Base-by-base conservation (phyloP, 129 eudicot genomes). In the Tanacetum coccineum region DNA sequence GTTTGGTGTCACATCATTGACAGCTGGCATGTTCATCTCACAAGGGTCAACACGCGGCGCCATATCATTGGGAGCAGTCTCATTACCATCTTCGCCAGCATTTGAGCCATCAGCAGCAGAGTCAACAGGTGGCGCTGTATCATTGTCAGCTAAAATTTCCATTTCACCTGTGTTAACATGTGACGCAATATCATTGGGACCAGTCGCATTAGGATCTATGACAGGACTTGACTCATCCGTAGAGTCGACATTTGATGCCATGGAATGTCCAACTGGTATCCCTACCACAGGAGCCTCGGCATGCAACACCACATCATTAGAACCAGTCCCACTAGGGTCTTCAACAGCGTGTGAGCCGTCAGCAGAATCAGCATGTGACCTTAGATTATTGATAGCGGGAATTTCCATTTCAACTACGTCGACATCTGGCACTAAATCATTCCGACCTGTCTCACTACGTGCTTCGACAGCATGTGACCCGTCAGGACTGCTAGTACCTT, bases 391-490 rank as follows among this genome's bases (percentile, higher is more conserved):
- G 30, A 68, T 59, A 71, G 52, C 53, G 20, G 62, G 52, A 60
- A 9, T 51, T 45, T 47, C 59, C 48, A 17, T 70, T 12, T 70
- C 67, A 59, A 25, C 32, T 4, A 13, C 5, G 21, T 68, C n/a
- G 15, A 10, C 52, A 32, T 52, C 53, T 21, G 39, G 62, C 8
- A 7, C 49, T 32, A 67, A 9, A 10, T 53, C 73, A 68, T 1
- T 14, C 2, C 19, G 39, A 19, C 62, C 63, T 12, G 51, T 68
- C 62, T 54, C 60, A 10, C 52, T 70, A 57, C 51, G 56, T 66
- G 53, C 81, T 58, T 52, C 73, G 30, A 62, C 55, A 59, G 66
- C 56, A 64, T 65, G 74, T 14, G 78, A 66, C 52, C 26, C 19
- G 14, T 52, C 73, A 70, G 65, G 49, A 40, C 74, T 28, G 46